These are phyloP conservation scores for Pezicula radicicola DNA, from an alignment of 2,329 filamentous ascomycete species.

Conservation along the genomic window DNA sequence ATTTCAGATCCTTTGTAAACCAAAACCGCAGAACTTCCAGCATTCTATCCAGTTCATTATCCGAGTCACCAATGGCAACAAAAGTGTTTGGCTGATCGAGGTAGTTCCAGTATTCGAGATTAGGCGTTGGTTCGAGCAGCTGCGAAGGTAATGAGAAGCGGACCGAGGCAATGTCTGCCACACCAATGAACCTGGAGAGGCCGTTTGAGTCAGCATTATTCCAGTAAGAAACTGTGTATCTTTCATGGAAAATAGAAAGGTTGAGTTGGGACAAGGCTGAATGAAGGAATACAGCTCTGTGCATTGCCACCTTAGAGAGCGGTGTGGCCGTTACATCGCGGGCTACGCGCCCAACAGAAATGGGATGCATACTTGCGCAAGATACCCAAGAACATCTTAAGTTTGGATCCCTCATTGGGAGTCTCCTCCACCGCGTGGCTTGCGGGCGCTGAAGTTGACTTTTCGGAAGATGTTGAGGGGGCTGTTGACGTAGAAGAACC, in stretches of 20 bases:
- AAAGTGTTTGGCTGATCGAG: slow-evolving; percentile 94
- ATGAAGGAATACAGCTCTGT: neutral
- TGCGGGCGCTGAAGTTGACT: slow-evolving; percentile 10
- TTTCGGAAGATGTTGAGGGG: slow-evolving; percentile 21
- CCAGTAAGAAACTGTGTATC: neutral
- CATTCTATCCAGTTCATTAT: slow-evolving; percentile 90
- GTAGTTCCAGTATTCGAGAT: slow-evolving; percentile 99
- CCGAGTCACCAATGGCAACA: slow-evolving; percentile 76
- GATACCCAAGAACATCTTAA: slow-evolving; percentile 85
- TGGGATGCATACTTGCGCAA: slow-evolving; percentile 69
- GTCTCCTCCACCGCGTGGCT: slow-evolving; percentile 44
- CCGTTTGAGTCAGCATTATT: slow-evolving; percentile 6
- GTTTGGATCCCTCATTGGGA: slow-evolving; percentile 79
- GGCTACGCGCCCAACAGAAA: neutral
- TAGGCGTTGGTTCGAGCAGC: slow-evolving; percentile 91
- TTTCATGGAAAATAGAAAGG: slow-evolving; percentile 4
- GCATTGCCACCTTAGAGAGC: slow-evolving; percentile 10
- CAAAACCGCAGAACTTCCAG: slow-evolving; percentile 92
- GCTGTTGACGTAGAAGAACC: slow-evolving; percentile 21
- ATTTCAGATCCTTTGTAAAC: slow-evolving; percentile 99
- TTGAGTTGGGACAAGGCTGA: neutral
- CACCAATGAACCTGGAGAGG: slow-evolving; percentile 78
- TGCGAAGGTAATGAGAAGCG: slow-evolving; percentile 95
- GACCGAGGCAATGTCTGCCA: slow-evolving; percentile 90
- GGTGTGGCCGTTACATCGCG: slow-evolving; percentile 3